These are phyloP conservation scores for Magnaporthiopsis incrustans DNA, from an alignment of 2,329 filamentous ascomycete genomes.

Conservation along the genomic window DNA sequence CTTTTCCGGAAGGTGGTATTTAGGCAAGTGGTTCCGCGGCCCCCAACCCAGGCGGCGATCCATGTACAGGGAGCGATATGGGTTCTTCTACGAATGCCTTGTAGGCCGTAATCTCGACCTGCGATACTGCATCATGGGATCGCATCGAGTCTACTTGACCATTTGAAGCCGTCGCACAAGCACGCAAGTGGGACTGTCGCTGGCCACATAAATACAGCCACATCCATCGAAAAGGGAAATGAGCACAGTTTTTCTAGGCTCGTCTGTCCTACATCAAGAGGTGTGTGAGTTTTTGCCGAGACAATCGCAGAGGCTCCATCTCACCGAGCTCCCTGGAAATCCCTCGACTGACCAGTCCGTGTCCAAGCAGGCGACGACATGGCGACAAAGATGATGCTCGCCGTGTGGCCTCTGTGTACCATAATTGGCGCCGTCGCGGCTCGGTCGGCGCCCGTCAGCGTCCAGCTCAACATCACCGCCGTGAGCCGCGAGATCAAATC, in stretches of 20 bases:
- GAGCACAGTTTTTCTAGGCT: too few relatives aligned
- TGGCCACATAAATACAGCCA: too few relatives aligned
- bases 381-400: background rate
- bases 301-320: too few relatives aligned
- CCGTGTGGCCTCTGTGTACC: background rate
- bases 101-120: too few relatives aligned
- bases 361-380: background rate
- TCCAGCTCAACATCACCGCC: conserved; percentile 20
- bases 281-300: too few relatives aligned
- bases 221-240: too few relatives aligned
- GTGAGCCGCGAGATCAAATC: conserved; percentile 28
- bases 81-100: background rate
- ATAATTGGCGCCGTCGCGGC: background rate
- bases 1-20: background rate
- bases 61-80: background rate
- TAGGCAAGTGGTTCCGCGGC: background rate
- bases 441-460: background rate
- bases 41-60: background rate
- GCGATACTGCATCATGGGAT: too few relatives aligned
- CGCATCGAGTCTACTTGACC: too few relatives aligned
- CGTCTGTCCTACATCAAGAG: too few relatives aligned
- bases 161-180: too few relatives aligned
- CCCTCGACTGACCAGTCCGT: background rate
- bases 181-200: too few relatives aligned
- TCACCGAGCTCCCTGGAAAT: too few relatives aligned